A percentile compares a stretch with the other conserved stretches of the same genome.
phyloP scores from a whole-genome alignment of 495 filamentous ascomycete genomes.

The Daldinia childiae region DNA sequence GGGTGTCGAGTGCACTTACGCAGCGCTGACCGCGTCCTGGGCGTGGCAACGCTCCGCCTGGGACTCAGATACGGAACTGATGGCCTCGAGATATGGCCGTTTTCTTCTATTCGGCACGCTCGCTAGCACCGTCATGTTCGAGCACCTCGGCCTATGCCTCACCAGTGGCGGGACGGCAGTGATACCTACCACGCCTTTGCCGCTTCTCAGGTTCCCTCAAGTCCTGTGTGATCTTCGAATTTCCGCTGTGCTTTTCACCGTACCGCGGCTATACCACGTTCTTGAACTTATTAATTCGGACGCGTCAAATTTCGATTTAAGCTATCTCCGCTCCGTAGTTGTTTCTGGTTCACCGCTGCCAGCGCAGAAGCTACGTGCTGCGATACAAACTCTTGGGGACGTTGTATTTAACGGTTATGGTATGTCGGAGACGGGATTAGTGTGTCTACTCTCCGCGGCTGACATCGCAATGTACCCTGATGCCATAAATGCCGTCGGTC shows the following conservation, averaged over 20 bases:
- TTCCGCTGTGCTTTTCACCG: slow-evolving; percentile 18
- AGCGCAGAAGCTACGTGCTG: slow-evolving; percentile 6
- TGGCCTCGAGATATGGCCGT: slow-evolving; percentile 6
- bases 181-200: slow-evolving; percentile 1
- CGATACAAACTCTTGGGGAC: slow-evolving; percentile 2
- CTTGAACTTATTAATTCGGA: slow-evolving; percentile 10
- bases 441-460: not conserved
- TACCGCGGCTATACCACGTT: slow-evolving; percentile 10
- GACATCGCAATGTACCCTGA: not conserved
- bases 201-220: slow-evolving; percentile 14
- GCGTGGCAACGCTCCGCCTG: slow-evolving; percentile 12
- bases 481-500: slow-evolving; percentile 1
- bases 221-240: slow-evolving; percentile 12
- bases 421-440: slow-evolving; percentile 12
- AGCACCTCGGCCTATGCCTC: slow-evolving; percentile 16
- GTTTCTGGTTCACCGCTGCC: slow-evolving; percentile 15
- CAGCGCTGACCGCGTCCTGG: slow-evolving; percentile 9
- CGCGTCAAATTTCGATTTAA: slow-evolving; percentile 8
- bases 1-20: slow-evolving; percentile 17
- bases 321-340: slow-evolving; percentile 12
- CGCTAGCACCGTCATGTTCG: slow-evolving; percentile 12
- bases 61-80: not conserved
- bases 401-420: slow-evolving; percentile 12
- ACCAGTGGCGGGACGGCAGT: slow-evolving; percentile 18
- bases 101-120: slow-evolving; percentile 23